phyloP scores from a whole-genome alignment of 2,329 filamentous ascomycete genomes.

The Claviceps arundinis region DNA sequence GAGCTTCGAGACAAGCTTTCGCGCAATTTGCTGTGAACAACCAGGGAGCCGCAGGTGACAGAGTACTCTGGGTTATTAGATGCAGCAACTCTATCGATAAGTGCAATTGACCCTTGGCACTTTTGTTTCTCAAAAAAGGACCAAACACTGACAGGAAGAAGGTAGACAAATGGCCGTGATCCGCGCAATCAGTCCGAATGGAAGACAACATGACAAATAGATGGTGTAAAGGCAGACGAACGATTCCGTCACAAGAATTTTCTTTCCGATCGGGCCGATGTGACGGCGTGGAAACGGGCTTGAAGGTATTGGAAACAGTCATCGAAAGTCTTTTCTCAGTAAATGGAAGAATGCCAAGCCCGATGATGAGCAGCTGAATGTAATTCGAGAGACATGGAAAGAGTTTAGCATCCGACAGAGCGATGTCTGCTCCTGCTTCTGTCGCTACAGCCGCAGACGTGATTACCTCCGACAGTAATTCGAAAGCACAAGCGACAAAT shows the following conservation, averaged over 20 bases:
- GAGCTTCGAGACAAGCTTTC: slow-evolving; percentile 26
- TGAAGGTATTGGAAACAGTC: slow-evolving; percentile 40
- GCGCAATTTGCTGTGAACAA: slow-evolving; percentile 35
- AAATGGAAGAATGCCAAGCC: slow-evolving; percentile 46
- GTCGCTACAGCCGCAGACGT: not conserved
- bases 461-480: slow-evolving; percentile 47
- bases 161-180: slow-evolving; percentile 30
- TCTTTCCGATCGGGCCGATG: slow-evolving; percentile 40
- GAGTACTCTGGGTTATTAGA: slow-evolving; percentile 29
- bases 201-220: slow-evolving; percentile 48
- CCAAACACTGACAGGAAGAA: slow-evolving; percentile 39
- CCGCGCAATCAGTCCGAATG: slow-evolving; percentile 31
- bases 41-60: slow-evolving; percentile 38
- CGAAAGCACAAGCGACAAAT: slow-evolving; percentile 61
- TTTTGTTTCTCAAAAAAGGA: slow-evolving; percentile 44
- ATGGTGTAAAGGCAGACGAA: slow-evolving; percentile 50
- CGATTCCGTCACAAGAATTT: slow-evolving; percentile 31
- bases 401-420: slow-evolving; percentile 31
- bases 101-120: slow-evolving; percentile 28
- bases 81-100: slow-evolving; percentile 39
- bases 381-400: slow-evolving; percentile 40
- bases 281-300: slow-evolving; percentile 53
- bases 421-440: not conserved
- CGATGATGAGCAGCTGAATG: slow-evolving; percentile 33
- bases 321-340: slow-evolving; percentile 45